A percentile compares a stretch with the other conserved stretches of the same genome.
Evolutionary conservation across 768 basidiomycete genomes (phyloP).

Genomic region (Xanthoconium purpureum): DNA sequence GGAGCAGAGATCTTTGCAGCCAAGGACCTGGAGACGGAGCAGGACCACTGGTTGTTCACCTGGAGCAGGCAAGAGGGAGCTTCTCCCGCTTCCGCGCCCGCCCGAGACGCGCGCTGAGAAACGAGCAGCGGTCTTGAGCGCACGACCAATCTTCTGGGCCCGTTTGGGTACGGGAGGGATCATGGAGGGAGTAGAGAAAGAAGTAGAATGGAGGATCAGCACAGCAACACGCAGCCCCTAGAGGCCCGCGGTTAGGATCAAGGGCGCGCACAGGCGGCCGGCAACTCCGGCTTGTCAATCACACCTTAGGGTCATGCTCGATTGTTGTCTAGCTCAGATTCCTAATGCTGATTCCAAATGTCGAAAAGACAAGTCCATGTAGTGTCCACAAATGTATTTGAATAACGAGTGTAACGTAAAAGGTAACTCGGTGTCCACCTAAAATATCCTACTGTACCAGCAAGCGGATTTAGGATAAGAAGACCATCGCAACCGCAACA

Average conservation of each 20-base stretch:
- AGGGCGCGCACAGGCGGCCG: no score
- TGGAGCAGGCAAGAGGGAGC: slow-evolving; percentile 41
- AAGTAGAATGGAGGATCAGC: neutral
- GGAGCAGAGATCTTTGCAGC: slow-evolving; percentile 57
- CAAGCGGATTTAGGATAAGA: slow-evolving; percentile 29
- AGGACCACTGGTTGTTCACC: slow-evolving; percentile 68
- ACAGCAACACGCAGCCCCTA: slow-evolving; percentile 20
- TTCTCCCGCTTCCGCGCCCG: slow-evolving; percentile 37
- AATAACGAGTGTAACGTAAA: neutral
- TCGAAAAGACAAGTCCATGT: neutral
- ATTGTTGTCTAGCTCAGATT: no score
- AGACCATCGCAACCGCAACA: slow-evolving; percentile 33
- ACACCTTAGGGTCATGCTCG: no score
- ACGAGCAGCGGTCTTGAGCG: slow-evolving; percentile 55
- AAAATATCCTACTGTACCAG: neutral
- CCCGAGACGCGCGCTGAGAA: slow-evolving; percentile 49
- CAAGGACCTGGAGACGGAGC: slow-evolving; percentile 65
- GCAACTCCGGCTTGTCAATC: no score
- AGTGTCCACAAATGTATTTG: neutral
- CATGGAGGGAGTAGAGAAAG: slow-evolving; percentile 10
- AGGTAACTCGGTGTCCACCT: neutral
- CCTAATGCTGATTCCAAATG: neutral
- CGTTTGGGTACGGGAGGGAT: slow-evolving; percentile 38
- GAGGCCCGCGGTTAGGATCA: neutral
- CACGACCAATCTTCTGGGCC: slow-evolving; percentile 54